Evolutionary conservation across 106 monocot species (phyloP), one percentile per base, ranked within the genome.

Genomic region (Triglochin maritima): DNA sequence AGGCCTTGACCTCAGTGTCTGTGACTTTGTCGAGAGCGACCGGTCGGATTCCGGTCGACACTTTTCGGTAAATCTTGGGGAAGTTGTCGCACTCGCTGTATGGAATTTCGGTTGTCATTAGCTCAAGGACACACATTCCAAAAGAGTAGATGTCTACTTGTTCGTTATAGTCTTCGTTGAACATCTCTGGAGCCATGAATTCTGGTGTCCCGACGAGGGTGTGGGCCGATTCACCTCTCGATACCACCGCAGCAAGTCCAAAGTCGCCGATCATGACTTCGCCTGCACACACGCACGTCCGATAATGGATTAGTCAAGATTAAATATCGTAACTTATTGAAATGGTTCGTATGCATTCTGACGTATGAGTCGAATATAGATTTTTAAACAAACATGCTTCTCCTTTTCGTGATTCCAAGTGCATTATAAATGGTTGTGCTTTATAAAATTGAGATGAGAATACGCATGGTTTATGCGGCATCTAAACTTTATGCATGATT

Each of bases 151-250:
- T 85, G 70, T 94, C 94, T 0, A 94, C 89, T 66, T 63, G 78
- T 54, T 94, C 94, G 4, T 74, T 89, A 89, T 94, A 94, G 6
- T 84, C 63, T 68, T 89, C 84, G 15, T 87, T 84, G 75, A 82
- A 94, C 9, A 82, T 79, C 78, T 94, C 94, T 7, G 94, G 94
- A 3, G 89, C 89, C 89, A 89, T 89, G 86, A 67, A 94, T 76
- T 84, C 94, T 45, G 94, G 89, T 15, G 94, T 94, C 4, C 94
- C 94, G 0, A 89, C 75, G 2, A 89, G 72, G 63, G 42, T 43
- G 4, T 84, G 82, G 1, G 86, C 89, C 13, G 63, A 60, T 47
- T 77, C 77, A 67, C 67, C 84, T 53, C 54, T 80, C 6, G 62
- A 86, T 12, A 94, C 86, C 1, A 75, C 72, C 14, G 89, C 79